Conservation (phyloP, 768 basidiomycete genomes). For the Gautieria morchelliformis region DNA sequence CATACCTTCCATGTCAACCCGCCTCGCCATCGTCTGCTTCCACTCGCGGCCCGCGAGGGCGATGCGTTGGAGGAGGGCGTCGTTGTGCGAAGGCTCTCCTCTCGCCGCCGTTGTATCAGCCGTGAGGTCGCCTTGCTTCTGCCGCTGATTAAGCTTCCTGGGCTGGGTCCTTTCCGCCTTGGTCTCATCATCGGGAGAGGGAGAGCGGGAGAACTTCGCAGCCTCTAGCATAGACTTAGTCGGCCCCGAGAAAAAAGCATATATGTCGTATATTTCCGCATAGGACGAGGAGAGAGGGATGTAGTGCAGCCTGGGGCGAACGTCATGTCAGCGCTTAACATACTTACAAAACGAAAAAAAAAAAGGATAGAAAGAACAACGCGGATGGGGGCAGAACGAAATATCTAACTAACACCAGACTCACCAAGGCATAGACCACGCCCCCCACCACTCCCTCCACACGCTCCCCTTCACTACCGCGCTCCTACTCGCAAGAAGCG, state of each 20-base stretch:
- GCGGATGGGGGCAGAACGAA: no score
- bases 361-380: no score
- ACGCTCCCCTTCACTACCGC: conserved; percentile 86
- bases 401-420: conserved; percentile 13
- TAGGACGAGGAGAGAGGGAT: conserved; percentile 86
- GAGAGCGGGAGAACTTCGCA: conserved; percentile 36
- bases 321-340: no score
- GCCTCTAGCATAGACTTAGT: conserved; percentile 46
- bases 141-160: conserved; percentile 22
- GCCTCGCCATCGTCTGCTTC: conserved; percentile 76
- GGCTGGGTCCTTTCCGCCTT: no score
- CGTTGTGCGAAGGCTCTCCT: no score
- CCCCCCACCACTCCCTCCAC: conserved; percentile 83
- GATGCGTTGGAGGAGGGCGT: conserved; percentile 49
- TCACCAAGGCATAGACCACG: conserved; percentile 88
- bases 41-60: conserved; percentile 90
- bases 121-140: no score
- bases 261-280: conserved; percentile 87
- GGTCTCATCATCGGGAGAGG: conserved; percentile 11
- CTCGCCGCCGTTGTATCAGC: no score
- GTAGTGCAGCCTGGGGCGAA: conserved; percentile 51
- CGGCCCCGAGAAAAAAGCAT: conserved; percentile 87
- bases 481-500: conserved; percentile 78
- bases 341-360: no score
- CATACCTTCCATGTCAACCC: conserved; percentile 88